phyloP scores from a whole-genome alignment of 257 asterid species.

The Penstemon barbatus region DNA sequence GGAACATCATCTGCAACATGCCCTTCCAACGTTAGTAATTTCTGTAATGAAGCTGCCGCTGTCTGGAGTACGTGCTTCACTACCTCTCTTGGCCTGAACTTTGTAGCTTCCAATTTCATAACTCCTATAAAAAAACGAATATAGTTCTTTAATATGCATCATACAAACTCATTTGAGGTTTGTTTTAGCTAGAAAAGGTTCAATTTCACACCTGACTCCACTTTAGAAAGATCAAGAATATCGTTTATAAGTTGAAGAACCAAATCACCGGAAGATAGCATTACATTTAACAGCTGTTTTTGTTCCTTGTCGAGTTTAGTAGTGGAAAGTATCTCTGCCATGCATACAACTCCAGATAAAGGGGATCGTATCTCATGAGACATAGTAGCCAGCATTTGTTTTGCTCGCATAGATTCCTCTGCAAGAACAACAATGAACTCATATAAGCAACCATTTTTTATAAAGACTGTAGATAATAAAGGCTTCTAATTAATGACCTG shows the following conservation, averaged over 20 bases:
- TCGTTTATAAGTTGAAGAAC: conserved; percentile 79
- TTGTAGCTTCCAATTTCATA: conserved; percentile 88
- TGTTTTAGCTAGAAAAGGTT: neutral
- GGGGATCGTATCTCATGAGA: conserved; percentile 97
- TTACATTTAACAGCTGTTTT: conserved; percentile 51
- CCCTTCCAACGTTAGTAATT: conserved; percentile 74
- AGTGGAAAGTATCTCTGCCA: conserved; percentile 83
- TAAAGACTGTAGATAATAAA: neutral
- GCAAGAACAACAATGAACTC: conserved; percentile 17
- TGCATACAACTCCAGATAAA: conserved; percentile 87
- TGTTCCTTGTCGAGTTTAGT: conserved; percentile 82
- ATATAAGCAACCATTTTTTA: conserved; percentile 19
- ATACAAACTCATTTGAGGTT: neutral
- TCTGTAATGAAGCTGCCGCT: conserved; percentile 86
- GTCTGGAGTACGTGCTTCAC: conserved; percentile 92
- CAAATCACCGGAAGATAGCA: conserved; percentile 50
- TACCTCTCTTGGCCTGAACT: conserved; percentile 91
- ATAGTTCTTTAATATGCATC: conserved; percentile 7
- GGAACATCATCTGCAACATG: conserved; percentile 90
- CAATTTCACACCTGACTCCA: conserved; percentile 44
- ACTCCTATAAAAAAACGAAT: conserved; percentile 52
- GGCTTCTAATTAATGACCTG: conserved; percentile 41
- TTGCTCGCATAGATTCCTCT: conserved; percentile 97
- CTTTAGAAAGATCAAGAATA: conserved; percentile 93
- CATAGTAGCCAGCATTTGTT: conserved; percentile 96